These are phyloP conservation scores for Spencermartinsiella ligniputridi DNA, from an alignment of 1,139 yeast species.

Conservation along the genomic window DNA sequence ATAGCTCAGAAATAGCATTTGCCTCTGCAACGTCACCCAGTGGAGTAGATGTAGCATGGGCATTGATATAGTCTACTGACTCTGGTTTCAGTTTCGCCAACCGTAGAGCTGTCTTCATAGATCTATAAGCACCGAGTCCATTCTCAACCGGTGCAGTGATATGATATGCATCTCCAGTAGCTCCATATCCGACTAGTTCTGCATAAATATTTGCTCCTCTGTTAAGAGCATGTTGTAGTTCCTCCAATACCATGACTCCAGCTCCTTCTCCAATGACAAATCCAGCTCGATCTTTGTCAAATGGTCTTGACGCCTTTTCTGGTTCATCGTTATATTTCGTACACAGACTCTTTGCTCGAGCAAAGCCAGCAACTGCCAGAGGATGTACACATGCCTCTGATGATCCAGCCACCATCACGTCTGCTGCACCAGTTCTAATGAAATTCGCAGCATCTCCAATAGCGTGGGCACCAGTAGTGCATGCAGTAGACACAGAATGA, in stretches of 20 bases:
- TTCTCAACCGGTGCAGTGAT: constrained; percentile 84
- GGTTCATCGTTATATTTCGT: constrained; percentile 62
- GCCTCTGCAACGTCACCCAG: constrained; percentile 90
- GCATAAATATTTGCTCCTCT: constrained; percentile 68
- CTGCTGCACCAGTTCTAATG: constrained; percentile 73
- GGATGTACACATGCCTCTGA: constrained; percentile 88
- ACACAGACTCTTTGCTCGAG: constrained; percentile 79
- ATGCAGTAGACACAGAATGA: constrained; percentile 88
- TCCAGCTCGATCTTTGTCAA: constrained; percentile 73
- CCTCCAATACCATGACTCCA: constrained; percentile 75
- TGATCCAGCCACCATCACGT: constrained; percentile 90
- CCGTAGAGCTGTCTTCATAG: constrained; percentile 73
- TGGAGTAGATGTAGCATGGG: constrained; percentile 93
- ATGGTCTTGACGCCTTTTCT: constrained; percentile 72
- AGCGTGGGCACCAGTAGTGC: constrained; percentile 94
- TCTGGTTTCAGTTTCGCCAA: constrained; percentile 43
- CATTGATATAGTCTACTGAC: constrained; percentile 74
- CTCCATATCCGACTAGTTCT: constrained; percentile 81
- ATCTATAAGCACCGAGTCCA: constrained; percentile 80
- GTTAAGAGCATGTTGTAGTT: constrained; percentile 63
- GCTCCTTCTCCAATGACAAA: constrained; percentile 94
- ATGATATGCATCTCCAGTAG: constrained; percentile 89
- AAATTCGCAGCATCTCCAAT: constrained; percentile 90
- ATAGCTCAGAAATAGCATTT: constrained; percentile 53
- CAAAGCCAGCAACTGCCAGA: constrained; percentile 82